Conservation (phyloP, 768 basidiomycete species). For the Hortiboletus campestris region DNA sequence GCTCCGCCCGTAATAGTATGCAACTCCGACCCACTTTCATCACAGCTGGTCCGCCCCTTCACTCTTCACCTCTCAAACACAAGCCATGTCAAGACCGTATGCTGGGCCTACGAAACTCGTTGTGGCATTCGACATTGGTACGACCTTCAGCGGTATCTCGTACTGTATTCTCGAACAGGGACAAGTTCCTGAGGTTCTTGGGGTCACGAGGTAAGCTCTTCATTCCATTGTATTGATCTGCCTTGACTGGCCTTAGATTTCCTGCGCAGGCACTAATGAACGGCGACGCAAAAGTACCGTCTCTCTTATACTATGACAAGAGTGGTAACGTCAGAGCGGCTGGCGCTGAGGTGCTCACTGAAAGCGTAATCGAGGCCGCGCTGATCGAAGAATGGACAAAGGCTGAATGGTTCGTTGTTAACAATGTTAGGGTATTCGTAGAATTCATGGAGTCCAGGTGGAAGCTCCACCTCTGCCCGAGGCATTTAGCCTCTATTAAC, state of each 20-base stretch:
- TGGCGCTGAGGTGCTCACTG: conserved; percentile 39
- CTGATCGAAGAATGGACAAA: conserved; percentile 27
- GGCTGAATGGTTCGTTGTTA: conserved; percentile 18
- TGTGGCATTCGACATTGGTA: conserved; percentile 49
- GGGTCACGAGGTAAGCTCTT: conserved; percentile 6
- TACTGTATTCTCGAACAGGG: conserved; percentile 26
- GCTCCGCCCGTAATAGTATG: too few relatives aligned
- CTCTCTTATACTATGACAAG: conserved; percentile 43
- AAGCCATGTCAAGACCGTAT: too few relatives aligned
- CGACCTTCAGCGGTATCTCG: conserved; percentile 44
- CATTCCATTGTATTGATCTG: background rate
- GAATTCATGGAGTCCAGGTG: conserved; percentile 12
- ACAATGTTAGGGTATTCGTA: background rate
- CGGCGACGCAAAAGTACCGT: conserved; percentile 45
- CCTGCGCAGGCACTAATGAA: conserved; percentile 36
- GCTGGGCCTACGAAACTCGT: conserved; percentile 32
- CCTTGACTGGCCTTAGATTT: conserved; percentile 31
- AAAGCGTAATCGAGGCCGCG: conserved; percentile 33
- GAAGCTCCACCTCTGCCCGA: conserved; percentile 25
- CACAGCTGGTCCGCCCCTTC: too few relatives aligned
- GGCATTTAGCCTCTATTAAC: conserved; percentile 16
- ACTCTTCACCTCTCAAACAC: too few relatives aligned
- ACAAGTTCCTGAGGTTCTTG: conserved; percentile 11
- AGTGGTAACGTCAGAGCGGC: conserved; percentile 35
- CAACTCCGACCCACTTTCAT: too few relatives aligned